Evolutionary conservation across 192 early-diverging fungal species (phyloP).

Genomic region (Umbelopsis isabellina): DNA sequence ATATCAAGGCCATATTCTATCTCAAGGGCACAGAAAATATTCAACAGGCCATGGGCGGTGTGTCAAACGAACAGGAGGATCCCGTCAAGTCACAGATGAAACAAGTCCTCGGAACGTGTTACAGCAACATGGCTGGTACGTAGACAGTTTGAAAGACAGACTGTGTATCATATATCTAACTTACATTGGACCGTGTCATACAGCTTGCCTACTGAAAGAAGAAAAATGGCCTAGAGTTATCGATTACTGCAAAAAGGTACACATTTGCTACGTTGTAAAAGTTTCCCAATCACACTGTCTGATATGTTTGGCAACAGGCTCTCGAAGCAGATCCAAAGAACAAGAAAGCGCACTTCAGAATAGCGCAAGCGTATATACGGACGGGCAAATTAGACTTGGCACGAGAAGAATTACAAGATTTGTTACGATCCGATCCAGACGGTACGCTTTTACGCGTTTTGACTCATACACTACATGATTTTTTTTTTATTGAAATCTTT

Average conservation of each 20-base stretch:
- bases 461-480: neutral
- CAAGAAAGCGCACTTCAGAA: conserved; percentile 25
- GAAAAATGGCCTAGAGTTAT: conserved; percentile 24
- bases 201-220: conserved; percentile 23
- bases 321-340: conserved; percentile 11
- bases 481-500: too few relatives aligned
- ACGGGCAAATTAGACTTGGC: conserved; percentile 19
- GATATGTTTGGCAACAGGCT: conserved; percentile 7
- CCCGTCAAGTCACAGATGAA: conserved; percentile 10
- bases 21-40: conserved; percentile 20
- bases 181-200: neutral
- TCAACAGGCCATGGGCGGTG: neutral
- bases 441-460: conserved; percentile 4
- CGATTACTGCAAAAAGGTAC: conserved; percentile 27
- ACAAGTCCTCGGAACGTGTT: conserved; percentile 11
- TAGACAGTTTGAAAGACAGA: neutral
- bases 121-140: conserved; percentile 29
- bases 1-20: conserved; percentile 19
- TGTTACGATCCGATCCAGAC: conserved; percentile 1
- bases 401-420: conserved; percentile 6
- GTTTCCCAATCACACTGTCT: neutral
- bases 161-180: neutral
- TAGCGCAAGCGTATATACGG: conserved; percentile 20
- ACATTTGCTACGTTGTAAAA: neutral
- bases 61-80: neutral